Evolutionary conservation across 768 basidiomycete genomes (phyloP), one percentile per base, ranked within the genome.

Genomic region (Lactarius indigo): DNA sequence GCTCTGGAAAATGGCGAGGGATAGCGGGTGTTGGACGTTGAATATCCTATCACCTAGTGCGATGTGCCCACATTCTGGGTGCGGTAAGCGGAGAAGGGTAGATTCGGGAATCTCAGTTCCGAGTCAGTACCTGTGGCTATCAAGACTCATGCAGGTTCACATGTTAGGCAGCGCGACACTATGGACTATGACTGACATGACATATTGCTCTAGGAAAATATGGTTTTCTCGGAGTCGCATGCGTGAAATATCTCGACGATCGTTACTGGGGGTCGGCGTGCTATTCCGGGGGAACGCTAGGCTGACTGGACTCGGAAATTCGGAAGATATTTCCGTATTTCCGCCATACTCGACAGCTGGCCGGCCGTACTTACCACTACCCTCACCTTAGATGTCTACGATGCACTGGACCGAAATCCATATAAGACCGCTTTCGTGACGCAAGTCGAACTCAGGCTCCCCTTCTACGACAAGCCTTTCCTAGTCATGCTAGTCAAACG

Each of bases 401-500:
- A 15, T 15, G 5, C 50, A 23, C 23, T 52, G 50, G 50, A 26
- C 13, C 15, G 23, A 26, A 15, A 26, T 52, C 13, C 50, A 26
- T 52, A 52, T 52, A 52, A 52, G 50, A 6, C 50, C 15, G 4
- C 50, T 52, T 52, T 52, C 50, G 13, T 52, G 50, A 26, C 26
- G 26, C 13, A 26, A 52, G 13, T 26, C 13, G 50, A 7, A 28
- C 12, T n/a, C 30, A 63, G 39, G 62, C 31, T 33, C 6, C 30
- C 50, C 12, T 23, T 26, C 44, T 47, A 9, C 44, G 23, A 15
- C 18, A 52, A 26, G 23, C 50, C 50, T 12, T 28, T 18, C 57
- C 33, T 17, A 44, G 26, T 5, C 54, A 68, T 68, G 66, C 35
- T 68, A 44, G 15, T 41, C 31, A 59, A 37, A 37, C 66, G 58